Base-by-base conservation (phyloP, 768 basidiomycete species). In the Naganishia onofrii region DNA sequence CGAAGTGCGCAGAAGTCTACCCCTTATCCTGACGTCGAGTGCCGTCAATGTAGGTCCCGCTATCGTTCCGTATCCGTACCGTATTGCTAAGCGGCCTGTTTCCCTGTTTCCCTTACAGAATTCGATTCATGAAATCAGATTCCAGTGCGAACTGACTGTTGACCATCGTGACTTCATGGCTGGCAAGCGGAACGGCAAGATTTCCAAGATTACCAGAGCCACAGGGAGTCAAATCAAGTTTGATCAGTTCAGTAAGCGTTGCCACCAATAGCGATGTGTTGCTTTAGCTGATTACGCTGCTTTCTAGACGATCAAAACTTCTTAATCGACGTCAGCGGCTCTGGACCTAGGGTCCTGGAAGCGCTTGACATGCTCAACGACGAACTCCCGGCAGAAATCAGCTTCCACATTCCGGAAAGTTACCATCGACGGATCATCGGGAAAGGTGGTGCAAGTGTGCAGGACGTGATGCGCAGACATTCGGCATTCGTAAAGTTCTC, bases 401-500 rank as follows among this genome's bases (percentile, higher is more conserved):
- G 93, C 29, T 99, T 99, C 86, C 93, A 97, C 81, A 93, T 99
- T 15, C 95, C 95, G 36, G 95, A 99, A 82, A 88, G 88, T 55
- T 98, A 97, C 79, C 95, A 98, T 84, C 98, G 97, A 81, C 90
- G 96, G 71, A 99, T 99, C 79, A 99, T 99, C 74, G 95, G 95
- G 71, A 94, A 97, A 42, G 94, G 93, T 38, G 95, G 95, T 32
- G 89, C 93, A 77, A 98, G 93, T 82, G 97, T 99, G 70, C 95
- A 98, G 81, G 88, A 93, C 70, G 98, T 99, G 82, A 99, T 99
- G 95, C 97, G 97, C 84, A 93, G 95, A 80, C 96, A 90, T 74
- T 95, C 95, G n/a, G 95, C 97, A 26, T 98, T 97, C 82, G 95
- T 99, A 82, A 98, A 98, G 82, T 99, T 98, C 77, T 92, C 92